Evolutionary conservation across 116 monocot genomes (phyloP), one percentile per base, ranked within the genome.

Genomic region (Thalassia testudinum): DNA sequence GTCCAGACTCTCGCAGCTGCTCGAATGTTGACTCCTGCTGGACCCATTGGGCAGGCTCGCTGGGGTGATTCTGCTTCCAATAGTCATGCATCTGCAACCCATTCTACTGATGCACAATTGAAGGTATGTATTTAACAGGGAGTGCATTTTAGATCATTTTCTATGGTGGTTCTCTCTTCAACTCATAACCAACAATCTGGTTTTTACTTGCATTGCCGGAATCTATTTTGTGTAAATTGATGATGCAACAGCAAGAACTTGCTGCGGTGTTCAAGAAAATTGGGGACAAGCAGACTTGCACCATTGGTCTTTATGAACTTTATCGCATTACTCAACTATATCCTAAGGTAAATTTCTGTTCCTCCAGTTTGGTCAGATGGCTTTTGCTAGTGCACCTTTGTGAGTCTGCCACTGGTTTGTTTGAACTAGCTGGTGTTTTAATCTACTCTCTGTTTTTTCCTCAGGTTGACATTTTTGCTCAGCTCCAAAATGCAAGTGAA

Each of bases 241-340:
- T 42, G 24, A 70, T 26, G n/a, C 40, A 65, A 73, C 72, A 97
- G 97, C 97, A 97, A 89, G 97, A 97, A 62, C 82, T 97, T 62
- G 88, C 97, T 64, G 79, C 97, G 2, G 75, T 97, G 0, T 97
- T 97, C 67, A 97, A 97, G 72, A 97, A 97, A 75, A 97, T 97
- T 49, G 97, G 97, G 18, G 97, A 97, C 63, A 97, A 97, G 50
- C 97, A 97, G 47, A 97, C 97, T 15, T 97, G 85, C 55, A 77
- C 88, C 0, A 88, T 97, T 69, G 97, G 97, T 43, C 70, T 97
- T 2, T 88, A 79, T 62, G 97, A 97, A 68, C 79, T 97, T 4
- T 89, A 97, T 45, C 71, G 85, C 16, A 97, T 97, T 21, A 97
- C 97, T 42, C 85, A 89, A 60, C 68, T 97, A 0, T 97, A 88